A percentile compares a stretch with the other conserved stretches of the same genome.
These are phyloP conservation scores for Pyricularia pennisetigena DNA, from an alignment of 2,329 filamentous ascomycete genomes.

Conservation along the genomic window DNA sequence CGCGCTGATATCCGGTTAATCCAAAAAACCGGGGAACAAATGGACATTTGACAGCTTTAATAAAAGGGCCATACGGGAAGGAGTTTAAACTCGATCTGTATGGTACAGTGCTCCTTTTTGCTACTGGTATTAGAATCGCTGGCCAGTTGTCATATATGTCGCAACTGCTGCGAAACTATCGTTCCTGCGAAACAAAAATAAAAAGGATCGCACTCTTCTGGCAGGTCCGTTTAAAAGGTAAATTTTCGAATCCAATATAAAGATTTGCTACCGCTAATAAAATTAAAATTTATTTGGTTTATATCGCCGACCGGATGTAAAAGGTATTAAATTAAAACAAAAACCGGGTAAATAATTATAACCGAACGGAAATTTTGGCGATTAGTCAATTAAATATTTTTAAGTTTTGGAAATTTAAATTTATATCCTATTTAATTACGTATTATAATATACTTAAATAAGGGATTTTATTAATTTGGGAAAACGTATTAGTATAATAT, in stretches of 20 bases:
- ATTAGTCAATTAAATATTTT: background rate
- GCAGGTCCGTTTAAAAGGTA: background rate
- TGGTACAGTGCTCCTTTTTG: background rate
- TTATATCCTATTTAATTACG: background rate
- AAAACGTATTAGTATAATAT: background rate
- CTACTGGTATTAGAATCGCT: background rate
- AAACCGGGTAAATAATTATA: background rate
- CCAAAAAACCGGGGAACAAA: background rate
- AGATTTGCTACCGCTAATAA: background rate
- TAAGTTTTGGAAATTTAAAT: background rate
- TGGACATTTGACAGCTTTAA: background rate
- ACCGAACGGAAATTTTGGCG: background rate
- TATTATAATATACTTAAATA: background rate
- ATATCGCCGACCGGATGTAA: background rate
- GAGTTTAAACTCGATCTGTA: background rate
- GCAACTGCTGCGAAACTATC: background rate
- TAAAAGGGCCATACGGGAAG: background rate
- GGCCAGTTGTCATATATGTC: background rate
- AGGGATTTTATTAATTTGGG: background rate
- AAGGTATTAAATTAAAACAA: background rate
- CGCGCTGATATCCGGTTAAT: background rate
- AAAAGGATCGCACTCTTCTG: background rate
- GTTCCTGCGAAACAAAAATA: background rate
- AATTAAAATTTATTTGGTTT: background rate
- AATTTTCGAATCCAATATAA: background rate